These are phyloP conservation scores for Amanita exitialis DNA, from an alignment of 768 basidiomycete species.

Conservation along the genomic window DNA sequence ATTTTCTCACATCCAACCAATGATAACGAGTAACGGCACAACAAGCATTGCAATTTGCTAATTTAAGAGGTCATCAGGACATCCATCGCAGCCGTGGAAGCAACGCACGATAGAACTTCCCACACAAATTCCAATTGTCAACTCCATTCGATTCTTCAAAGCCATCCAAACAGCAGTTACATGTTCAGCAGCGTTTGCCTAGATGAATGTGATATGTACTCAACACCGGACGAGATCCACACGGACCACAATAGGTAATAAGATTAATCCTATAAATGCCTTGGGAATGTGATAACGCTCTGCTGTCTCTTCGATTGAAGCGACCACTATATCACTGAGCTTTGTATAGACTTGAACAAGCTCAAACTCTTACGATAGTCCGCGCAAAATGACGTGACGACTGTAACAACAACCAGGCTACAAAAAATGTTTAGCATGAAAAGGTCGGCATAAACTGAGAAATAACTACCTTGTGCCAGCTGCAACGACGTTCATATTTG, in stretches of 20 bases:
- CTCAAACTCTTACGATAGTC: constrained; percentile 55
- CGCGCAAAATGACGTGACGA: constrained; percentile 82
- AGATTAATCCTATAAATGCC: constrained; percentile 76
- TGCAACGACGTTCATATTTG: constrained; percentile 62
- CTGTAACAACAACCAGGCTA: constrained; percentile 64
- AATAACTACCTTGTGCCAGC: constrained; percentile 40
- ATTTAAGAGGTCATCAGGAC: background rate
- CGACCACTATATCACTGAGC: constrained; percentile 52
- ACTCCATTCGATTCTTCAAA: constrained; percentile 52
- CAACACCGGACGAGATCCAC: background rate
- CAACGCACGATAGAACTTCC: constrained; percentile 69
- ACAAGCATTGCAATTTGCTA: constrained; percentile 86
- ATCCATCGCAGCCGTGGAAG: background rate
- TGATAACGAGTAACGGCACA: constrained; percentile 77
- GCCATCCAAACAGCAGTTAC: constrained; percentile 86
- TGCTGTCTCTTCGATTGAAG: constrained; percentile 88
- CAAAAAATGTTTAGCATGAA: background rate
- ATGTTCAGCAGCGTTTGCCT: constrained; percentile 84
- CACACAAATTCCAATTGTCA: constrained; percentile 71
- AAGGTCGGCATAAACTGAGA: background rate
- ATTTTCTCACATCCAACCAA: constrained; percentile 71
- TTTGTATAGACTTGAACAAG: constrained; percentile 7
- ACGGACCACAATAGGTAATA: constrained; percentile 79
- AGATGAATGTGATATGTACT: constrained; percentile 1
- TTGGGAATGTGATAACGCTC: constrained; percentile 73